Percentiles rank a stretch among this genome's conserved stretches.
These are phyloP conservation scores for Dentipellis sp. DNA, from an alignment of 768 basidiomycete genomes.

Conservation along the genomic window DNA sequence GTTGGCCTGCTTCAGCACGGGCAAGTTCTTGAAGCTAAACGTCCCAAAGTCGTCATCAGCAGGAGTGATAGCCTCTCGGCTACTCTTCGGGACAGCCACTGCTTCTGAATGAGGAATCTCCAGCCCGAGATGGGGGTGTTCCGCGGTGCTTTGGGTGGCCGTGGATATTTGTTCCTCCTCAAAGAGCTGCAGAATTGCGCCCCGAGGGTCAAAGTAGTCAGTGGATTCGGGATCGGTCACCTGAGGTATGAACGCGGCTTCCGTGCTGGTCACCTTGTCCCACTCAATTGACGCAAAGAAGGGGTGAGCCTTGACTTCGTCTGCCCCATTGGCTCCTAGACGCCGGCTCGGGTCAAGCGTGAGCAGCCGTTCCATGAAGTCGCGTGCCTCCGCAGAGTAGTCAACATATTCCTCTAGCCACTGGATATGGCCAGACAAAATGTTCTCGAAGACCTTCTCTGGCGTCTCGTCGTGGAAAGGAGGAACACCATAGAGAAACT, in stretches of 20 bases:
- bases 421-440: slow-evolving; percentile 85
- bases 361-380: slow-evolving; percentile 86
- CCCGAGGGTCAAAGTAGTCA: slow-evolving; percentile 98
- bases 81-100: slow-evolving; percentile 13
- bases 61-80: slow-evolving; percentile 35
- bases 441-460: slow-evolving; percentile 97
- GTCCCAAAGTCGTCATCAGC: slow-evolving; percentile 90
- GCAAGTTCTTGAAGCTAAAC: slow-evolving; percentile 97
- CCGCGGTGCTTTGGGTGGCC: slow-evolving; percentile 41
- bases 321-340: slow-evolving; percentile 79
- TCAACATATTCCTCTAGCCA: slow-evolving; percentile 96
- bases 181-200: slow-evolving; percentile 85
- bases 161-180: slow-evolving; percentile 71
- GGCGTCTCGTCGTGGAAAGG: slow-evolving; percentile 98
- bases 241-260: slow-evolving; percentile 94
- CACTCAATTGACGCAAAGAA: slow-evolving; percentile 90
- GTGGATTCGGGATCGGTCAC: slow-evolving; percentile 95
- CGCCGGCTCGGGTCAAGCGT: slow-evolving; percentile 70
- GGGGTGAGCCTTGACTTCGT: slow-evolving; percentile 88
- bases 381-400: slow-evolving; percentile 74
- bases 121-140: slow-evolving; percentile 29
- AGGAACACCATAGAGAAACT: slow-evolving; percentile 93
- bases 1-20: slow-evolving; percentile 93
- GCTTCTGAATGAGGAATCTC: slow-evolving; percentile 16
- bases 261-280: slow-evolving; percentile 80